Evolutionary conservation across 805 yeast genomes (phyloP).

Genomic region (Lipomyces yamanashiensis): DNA sequence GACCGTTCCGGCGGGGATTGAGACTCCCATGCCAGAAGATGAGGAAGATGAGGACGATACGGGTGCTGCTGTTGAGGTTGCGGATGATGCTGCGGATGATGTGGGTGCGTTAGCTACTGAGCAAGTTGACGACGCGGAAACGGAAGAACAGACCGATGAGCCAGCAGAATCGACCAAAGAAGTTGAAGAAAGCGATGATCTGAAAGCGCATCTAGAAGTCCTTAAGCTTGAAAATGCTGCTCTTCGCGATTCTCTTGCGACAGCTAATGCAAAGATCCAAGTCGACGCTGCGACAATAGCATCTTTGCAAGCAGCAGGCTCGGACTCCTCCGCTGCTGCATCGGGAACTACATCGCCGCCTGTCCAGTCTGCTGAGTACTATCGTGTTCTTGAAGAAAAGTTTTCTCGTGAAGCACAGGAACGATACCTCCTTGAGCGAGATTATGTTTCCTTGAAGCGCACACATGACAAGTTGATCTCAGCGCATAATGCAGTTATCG

Average conservation of each 20-base stretch:
- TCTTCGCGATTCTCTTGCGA: constrained; percentile 28
- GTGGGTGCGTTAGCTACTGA: constrained; percentile 34
- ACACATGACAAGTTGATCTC: constrained; percentile 30
- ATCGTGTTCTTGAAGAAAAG: constrained; percentile 29
- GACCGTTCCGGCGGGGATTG: constrained; percentile 22
- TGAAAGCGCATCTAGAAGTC: constrained; percentile 13
- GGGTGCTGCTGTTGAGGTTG: constrained; percentile 52
- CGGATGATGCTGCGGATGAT: constrained; percentile 1
- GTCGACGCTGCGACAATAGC: constrained; percentile 28
- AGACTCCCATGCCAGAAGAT: constrained; percentile 41
- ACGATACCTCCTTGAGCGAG: constrained; percentile 31
- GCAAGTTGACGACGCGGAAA: constrained; percentile 43
- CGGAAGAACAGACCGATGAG: constrained; percentile 37
- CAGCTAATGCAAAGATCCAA: constrained; percentile 33
- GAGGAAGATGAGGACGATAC: constrained; percentile 50
- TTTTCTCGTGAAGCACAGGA: constrained; percentile 36
- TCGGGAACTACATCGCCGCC: not conserved
- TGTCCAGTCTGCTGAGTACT: constrained; percentile 16
- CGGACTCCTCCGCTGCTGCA: not conserved
- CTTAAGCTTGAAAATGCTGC: constrained; percentile 28
- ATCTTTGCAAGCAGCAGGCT: not conserved
- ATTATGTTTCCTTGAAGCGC: constrained; percentile 31
- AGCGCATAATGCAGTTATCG: constrained; percentile 20
- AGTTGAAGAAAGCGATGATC: not conserved
- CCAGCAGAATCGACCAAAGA: not conserved